Conservation (phyloP, 2,329 filamentous ascomycete species). For the Chalaropsis ovoidea region DNA sequence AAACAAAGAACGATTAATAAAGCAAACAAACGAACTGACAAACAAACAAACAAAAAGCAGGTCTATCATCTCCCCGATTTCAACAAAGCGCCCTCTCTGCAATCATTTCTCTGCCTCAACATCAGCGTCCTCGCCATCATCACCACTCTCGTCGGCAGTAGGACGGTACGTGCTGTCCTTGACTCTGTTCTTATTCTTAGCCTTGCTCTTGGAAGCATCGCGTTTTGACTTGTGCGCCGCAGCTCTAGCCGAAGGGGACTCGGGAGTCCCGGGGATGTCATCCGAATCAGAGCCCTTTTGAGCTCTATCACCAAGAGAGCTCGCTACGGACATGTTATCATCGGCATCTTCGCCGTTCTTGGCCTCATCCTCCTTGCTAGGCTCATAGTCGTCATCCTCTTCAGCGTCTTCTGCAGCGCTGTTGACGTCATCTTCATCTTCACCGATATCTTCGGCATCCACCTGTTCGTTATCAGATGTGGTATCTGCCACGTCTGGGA, state of each 20-base stretch:
- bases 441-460: slow-evolving; percentile 1
- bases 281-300: background rate
- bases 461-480: slow-evolving; percentile 16
- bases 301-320: background rate
- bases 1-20: no score
- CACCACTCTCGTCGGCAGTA: background rate
- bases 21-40: no score
- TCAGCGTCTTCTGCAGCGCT: background rate
- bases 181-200: background rate
- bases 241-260: background rate
- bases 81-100: no score
- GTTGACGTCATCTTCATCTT: slow-evolving; percentile 11
- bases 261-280: background rate
- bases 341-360: background rate
- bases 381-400: slow-evolving; percentile 9
- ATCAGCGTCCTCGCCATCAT: background rate
- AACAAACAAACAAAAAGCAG: no score
- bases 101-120: background rate
- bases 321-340: background rate
- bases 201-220: background rate
- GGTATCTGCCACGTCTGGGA: slow-evolving; percentile 1
- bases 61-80: no score
- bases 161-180: slow-evolving; percentile 1
- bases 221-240: background rate
- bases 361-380: background rate